These are phyloP conservation scores for Malus domestica DNA, from an alignment of 306 rosid species.

Conservation along the genomic window DNA sequence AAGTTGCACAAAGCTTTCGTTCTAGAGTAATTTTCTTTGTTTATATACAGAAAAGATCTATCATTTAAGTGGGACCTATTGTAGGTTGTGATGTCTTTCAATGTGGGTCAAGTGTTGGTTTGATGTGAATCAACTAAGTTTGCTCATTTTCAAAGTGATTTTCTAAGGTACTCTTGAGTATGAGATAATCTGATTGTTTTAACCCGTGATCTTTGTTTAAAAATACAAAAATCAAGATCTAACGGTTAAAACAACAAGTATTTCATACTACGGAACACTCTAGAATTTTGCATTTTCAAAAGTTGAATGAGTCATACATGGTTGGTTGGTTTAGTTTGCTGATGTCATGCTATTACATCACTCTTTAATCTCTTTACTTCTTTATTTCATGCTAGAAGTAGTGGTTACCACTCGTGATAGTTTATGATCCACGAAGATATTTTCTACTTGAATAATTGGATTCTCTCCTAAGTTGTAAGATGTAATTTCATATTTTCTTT, in stretches of 20 bases:
- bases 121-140: neutral
- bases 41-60: neutral
- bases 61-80: neutral
- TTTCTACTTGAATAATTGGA: neutral
- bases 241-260: neutral
- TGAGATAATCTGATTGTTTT: neutral
- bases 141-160: neutral
- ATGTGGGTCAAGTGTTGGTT: neutral
- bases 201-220: neutral
- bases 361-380: neutral
- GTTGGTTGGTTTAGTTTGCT: neutral
- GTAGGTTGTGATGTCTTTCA: conserved; percentile 2
- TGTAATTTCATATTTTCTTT: neutral
- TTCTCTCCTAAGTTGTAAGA: neutral
- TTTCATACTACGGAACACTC: neutral
- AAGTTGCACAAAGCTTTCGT: no score
- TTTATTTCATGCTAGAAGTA: neutral
- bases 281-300: neutral
- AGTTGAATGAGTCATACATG: neutral
- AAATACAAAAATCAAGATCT: neutral
- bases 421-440: neutral
- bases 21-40: neutral
- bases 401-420: neutral
- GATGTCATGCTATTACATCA: conserved; percentile 7
- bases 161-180: neutral